These are phyloP conservation scores for Pichia rugopelliculosa DNA, from an alignment of 805 yeast species.

Conservation along the genomic window DNA sequence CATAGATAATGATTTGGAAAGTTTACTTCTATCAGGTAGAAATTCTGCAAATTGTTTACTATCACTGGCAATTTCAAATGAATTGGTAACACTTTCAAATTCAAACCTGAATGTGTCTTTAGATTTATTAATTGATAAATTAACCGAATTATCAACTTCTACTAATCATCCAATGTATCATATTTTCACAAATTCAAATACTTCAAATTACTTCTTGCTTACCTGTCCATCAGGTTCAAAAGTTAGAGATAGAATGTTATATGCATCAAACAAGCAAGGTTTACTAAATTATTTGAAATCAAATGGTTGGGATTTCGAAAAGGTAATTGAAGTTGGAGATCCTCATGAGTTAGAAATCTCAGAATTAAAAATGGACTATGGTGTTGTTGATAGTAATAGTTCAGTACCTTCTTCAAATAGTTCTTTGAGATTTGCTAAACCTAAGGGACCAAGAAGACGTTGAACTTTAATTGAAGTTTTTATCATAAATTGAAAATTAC, in stretches of 20 bases:
- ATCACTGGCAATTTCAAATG: constrained; percentile 5
- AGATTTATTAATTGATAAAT: not conserved
- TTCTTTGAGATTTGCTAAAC: constrained; percentile 43
- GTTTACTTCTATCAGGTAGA: not conserved
- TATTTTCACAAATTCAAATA: constrained; percentile 7
- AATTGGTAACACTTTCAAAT: not conserved
- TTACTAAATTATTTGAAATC: constrained; percentile 44
- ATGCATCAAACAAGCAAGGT: constrained; percentile 73
- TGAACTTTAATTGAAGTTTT: constrained; percentile 4
- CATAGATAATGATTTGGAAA: not conserved
- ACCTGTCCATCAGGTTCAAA: constrained; percentile 87
- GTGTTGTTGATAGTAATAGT: not conserved
- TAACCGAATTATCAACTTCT: not conserved
- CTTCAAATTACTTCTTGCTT: constrained; percentile 53
- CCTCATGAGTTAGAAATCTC: constrained; percentile 56
- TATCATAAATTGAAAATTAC: not conserved
- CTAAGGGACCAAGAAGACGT: constrained; percentile 64
- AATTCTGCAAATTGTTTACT: not conserved
- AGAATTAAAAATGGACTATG: constrained; percentile 27
- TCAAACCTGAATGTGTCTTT: not conserved
- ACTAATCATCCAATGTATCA: constrained; percentile 6
- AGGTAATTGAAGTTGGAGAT: constrained; percentile 65
- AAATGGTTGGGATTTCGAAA: constrained; percentile 34
- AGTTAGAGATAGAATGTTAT: constrained; percentile 86
- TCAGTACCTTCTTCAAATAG: not conserved